Evolutionary conservation across 345 rosid genomes (phyloP), one percentile per base, ranked within the genome.

Genomic region (Heritiera littoralis): DNA sequence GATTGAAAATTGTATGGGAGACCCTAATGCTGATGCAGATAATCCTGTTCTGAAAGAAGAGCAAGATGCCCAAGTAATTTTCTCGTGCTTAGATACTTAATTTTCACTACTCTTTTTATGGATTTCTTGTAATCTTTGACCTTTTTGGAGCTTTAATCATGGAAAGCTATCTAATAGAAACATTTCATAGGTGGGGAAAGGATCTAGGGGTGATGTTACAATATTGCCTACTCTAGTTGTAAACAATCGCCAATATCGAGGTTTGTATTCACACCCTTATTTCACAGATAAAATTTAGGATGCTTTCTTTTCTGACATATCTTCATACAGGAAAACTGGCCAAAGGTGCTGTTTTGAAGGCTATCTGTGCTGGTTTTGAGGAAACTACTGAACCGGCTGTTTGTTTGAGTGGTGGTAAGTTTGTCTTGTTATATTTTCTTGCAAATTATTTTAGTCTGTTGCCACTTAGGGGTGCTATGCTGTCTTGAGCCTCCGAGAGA

Each of bases 141-240:
- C 12, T 5, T 43, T 1, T 13, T 54, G 17, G 14, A 46, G 56
- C 17, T 38, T 14, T 58, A 17, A 40, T 52, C 41, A 6, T 80
- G 6, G 66, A 78, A 67, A 68, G 54, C 20, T 58, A 28, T 81
- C 77, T 82, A 72, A 82, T 78, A 67, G 61, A 76, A 68, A 12
- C 58, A 70, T 69, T 80, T 60, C 84, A 78, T 84, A 94, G 99
- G 88, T 96, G 87, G 97, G 99, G 52, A 96, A 96, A 87, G 99
- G 99, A 82, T 80, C 97, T 56, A 94, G 99, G 86, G 98, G 98
- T 38, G 99, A 96, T 86, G 98, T 96, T 65, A 96, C 99, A 80
- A 96, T 96, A 84, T 86, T 96, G 95, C 99, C 99, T 60, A 94
- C 99, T 23, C 94, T 96, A 78, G 97, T 96, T 72, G 97, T 96